phyloP scores from a whole-genome alignment of 2,329 filamentous ascomycete genomes.

The Malbranchea zuffiana region DNA sequence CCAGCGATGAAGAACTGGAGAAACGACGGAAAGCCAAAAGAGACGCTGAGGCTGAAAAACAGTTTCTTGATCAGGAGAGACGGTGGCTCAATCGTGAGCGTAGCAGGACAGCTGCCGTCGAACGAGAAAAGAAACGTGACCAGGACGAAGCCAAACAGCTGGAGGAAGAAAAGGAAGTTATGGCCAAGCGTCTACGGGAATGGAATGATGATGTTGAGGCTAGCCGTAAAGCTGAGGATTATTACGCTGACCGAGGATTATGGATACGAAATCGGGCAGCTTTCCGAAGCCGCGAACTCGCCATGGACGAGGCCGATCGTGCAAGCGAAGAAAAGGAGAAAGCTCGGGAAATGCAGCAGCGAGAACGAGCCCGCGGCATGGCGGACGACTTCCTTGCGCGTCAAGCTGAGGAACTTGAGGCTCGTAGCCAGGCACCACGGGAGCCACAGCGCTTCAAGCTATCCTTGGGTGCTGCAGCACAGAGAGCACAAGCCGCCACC shows the following conservation, averaged over 20 bases:
- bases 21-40: constrained; percentile 59
- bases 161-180: constrained; percentile 53
- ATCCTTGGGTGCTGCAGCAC: constrained; percentile 78
- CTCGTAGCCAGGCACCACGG: constrained; percentile 33
- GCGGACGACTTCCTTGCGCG: constrained; percentile 84
- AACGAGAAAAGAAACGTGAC: constrained; percentile 73
- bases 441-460: constrained; percentile 77
- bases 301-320: constrained; percentile 73
- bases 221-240: constrained; percentile 59
- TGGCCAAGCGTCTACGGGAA: constrained; percentile 60
- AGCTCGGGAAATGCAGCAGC: constrained; percentile 56
- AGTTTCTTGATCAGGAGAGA: constrained; percentile 73
- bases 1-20: constrained; percentile 77
- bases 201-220: constrained; percentile 88
- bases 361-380: constrained; percentile 69
- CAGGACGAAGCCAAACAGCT: constrained; percentile 58
- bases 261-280: constrained; percentile 74
- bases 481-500: constrained; percentile 51
- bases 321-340: constrained; percentile 64
- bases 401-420: constrained; percentile 64
- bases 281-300: constrained; percentile 62
- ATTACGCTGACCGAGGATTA: constrained; percentile 73
- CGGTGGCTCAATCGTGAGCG: constrained; percentile 86
- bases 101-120: constrained; percentile 69
- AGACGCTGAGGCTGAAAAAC: constrained; percentile 64